phyloP scores from a whole-genome alignment of 2,329 filamentous ascomycete genomes.

The Ophiostoma angusticollis region DNA sequence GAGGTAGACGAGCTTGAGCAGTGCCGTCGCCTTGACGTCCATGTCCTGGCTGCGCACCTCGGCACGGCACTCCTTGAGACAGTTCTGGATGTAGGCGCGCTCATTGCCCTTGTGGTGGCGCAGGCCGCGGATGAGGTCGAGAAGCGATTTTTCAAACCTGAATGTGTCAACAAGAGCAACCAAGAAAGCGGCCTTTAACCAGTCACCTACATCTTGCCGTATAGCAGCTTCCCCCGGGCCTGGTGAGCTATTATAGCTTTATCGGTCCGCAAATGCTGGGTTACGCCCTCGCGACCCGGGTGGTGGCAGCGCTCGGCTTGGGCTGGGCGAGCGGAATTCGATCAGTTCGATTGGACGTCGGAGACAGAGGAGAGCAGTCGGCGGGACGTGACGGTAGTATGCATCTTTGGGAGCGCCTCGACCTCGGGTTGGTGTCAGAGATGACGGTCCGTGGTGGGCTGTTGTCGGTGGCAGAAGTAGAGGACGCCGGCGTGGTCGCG shows the following conservation, averaged over 20 bases:
- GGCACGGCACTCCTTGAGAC: conserved; percentile 84
- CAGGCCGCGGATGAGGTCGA: conserved; percentile 94
- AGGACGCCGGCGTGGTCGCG: not conserved
- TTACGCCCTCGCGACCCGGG: not conserved
- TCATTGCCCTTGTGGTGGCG: conserved; percentile 93
- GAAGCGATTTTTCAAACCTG: conserved; percentile 98
- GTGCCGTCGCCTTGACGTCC: conserved; percentile 92
- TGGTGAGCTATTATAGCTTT: too few relatives aligned
- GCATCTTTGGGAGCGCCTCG: conserved; percentile 3
- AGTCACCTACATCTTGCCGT: too few relatives aligned
- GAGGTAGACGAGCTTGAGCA: conserved; percentile 91
- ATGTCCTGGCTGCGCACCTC: conserved; percentile 91
- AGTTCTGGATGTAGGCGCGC: conserved; percentile 87
- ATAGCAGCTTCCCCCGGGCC: too few relatives aligned
- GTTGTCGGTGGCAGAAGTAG: too few relatives aligned
- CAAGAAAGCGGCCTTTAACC: too few relatives aligned
- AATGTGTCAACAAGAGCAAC: conserved; percentile 9
- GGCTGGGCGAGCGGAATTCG: not conserved
- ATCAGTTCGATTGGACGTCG: not conserved
- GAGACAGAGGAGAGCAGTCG: not conserved
- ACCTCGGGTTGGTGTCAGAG: not conserved
- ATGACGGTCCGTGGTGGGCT: not conserved
- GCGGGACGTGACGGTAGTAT: not conserved
- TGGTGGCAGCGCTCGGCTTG: not conserved
- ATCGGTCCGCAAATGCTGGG: too few relatives aligned